These are phyloP conservation scores for Picea abies DNA, from an alignment of 83 land plant genomes.

Conservation along the genomic window DNA sequence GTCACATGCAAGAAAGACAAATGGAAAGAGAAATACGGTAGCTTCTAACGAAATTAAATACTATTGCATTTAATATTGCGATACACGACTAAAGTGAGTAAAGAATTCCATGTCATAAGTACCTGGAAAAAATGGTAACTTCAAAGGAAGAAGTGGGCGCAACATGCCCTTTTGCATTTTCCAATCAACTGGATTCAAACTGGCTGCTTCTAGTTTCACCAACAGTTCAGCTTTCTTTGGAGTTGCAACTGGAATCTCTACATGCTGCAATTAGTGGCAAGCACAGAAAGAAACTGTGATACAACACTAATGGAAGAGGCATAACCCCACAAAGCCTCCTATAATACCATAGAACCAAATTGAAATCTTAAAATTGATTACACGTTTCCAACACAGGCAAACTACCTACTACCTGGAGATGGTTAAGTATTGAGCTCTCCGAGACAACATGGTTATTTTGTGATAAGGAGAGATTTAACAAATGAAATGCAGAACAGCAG, in stretches of 20 bases:
- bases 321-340: too few relatives aligned
- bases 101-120: not conserved
- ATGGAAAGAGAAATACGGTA: too few relatives aligned
- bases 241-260: slow-evolving; percentile 31
- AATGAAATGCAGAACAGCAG: too few relatives aligned
- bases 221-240: slow-evolving; percentile 24
- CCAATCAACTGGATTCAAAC: slow-evolving; percentile 48
- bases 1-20: too few relatives aligned
- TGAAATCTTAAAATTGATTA: too few relatives aligned
- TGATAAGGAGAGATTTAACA: too few relatives aligned
- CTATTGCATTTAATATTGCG: not conserved
- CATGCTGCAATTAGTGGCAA: slow-evolving; percentile 24
- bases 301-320: not conserved
- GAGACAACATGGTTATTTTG: too few relatives aligned
- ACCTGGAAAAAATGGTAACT: slow-evolving; percentile 38
- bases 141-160: slow-evolving; percentile 20
- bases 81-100: not conserved
- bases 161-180: slow-evolving; percentile 28
- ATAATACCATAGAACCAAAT: too few relatives aligned
- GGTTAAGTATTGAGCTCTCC: too few relatives aligned
- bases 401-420: too few relatives aligned
- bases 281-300: not conserved
- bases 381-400: too few relatives aligned
- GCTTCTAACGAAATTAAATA: not conserved
- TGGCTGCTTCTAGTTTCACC: slow-evolving; percentile 39